Percentiles rank a stretch among this genome's conserved stretches.
Conservation (phyloP, 2,329 filamentous ascomycete species). For the Trichoderma brevicompactum region DNA sequence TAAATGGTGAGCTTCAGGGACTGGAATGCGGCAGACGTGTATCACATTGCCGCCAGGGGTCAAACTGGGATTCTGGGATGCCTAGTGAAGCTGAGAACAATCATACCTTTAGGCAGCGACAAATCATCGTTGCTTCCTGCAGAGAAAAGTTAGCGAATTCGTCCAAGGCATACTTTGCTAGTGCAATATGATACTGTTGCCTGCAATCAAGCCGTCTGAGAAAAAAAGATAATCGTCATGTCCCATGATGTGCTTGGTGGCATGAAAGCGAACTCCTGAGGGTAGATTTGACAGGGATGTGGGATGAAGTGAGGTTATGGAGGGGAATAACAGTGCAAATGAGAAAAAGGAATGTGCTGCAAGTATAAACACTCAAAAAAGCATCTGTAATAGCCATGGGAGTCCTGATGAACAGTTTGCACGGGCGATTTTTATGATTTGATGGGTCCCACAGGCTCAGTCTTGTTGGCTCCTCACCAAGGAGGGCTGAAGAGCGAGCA, state of each 20-base stretch:
- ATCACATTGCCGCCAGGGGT: background rate
- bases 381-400: background rate
- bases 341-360: background rate
- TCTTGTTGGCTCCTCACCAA: background rate
- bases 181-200: constrained; percentile 29
- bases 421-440: background rate
- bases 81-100: background rate
- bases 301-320: background rate
- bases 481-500: background rate
- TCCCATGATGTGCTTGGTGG: background rate
- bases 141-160: constrained; percentile 40
- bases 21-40: background rate
- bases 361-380: too few species aligned
- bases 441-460: background rate
- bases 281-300: background rate
- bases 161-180: background rate
- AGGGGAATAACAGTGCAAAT: background rate
- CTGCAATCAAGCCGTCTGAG: constrained; percentile 36
- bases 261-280: background rate
- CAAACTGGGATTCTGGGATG: background rate
- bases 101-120: constrained; percentile 66
- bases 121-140: constrained; percentile 64
- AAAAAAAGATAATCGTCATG: background rate
- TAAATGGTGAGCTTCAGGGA: constrained; percentile 36
- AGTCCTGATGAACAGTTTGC: background rate